Conservation (phyloP, 2,329 filamentous ascomycete genomes). For the Paraphaeosphaeria minitans region DNA sequence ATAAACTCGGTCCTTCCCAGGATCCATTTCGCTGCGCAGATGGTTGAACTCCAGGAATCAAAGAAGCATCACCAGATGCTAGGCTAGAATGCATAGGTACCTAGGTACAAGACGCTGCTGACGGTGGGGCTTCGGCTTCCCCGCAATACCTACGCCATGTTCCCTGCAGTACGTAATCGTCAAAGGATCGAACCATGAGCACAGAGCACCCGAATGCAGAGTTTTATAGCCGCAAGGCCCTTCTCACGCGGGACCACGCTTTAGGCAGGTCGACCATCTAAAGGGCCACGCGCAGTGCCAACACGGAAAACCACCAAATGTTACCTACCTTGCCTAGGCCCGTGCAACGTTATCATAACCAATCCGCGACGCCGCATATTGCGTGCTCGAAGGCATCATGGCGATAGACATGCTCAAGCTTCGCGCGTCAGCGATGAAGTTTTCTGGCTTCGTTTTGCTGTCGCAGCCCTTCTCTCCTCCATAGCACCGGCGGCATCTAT, state of each 20-base stretch:
- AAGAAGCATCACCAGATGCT: not conserved
- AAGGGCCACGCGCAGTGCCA: not conserved
- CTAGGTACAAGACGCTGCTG: not conserved
- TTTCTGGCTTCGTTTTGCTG: constrained; percentile 1
- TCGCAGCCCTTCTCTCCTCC: not conserved
- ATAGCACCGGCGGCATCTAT: not conserved
- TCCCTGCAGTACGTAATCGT: not conserved
- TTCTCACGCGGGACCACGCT: not conserved
- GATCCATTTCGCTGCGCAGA: too few species aligned
- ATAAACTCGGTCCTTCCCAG: too few species aligned
- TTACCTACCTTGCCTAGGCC: constrained; percentile 6
- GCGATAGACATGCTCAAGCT: constrained; percentile 5
- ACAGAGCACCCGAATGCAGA: not conserved
- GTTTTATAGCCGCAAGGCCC: not conserved
- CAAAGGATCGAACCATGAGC: not conserved
- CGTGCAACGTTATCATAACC: constrained; percentile 5
- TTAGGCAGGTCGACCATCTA: constrained; percentile 11
- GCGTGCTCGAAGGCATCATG: constrained; percentile 10
- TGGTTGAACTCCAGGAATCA: not conserved
- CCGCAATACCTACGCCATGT: not conserved
- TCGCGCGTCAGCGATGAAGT: constrained; percentile 4
- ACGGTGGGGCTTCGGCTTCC: not conserved
- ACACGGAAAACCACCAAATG: not conserved
- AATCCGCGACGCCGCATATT: constrained; percentile 10
- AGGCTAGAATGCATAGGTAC: not conserved